Conservation (phyloP, 1,139 yeast species). For the Debaryomycetaceae sp. region DNA sequence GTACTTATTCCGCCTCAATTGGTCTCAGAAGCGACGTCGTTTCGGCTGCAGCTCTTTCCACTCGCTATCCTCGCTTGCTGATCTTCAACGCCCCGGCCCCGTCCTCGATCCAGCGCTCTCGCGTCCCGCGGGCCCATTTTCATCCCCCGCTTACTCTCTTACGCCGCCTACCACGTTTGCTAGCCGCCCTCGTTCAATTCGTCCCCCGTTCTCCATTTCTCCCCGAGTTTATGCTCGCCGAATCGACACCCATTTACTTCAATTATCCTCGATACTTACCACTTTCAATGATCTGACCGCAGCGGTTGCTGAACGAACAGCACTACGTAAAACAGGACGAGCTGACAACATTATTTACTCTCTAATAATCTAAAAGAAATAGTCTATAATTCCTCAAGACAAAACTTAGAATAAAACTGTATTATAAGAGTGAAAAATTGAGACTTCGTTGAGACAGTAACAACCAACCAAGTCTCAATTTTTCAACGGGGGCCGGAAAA, state of each 20-base stretch:
- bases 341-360: conserved; percentile 61
- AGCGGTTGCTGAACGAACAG: conserved; percentile 73
- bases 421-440: conserved; percentile 3
- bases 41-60: neutral
- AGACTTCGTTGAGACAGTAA: conserved; percentile 5
- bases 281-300: conserved; percentile 61
- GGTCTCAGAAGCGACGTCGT: neutral
- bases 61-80: neutral
- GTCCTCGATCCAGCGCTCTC: neutral
- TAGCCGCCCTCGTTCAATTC: no score
- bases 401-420: conserved; percentile 1
- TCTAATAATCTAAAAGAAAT: conserved; percentile 8
- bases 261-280: conserved; percentile 43
- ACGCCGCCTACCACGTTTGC: no score
- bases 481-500: conserved; percentile 6
- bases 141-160: no score
- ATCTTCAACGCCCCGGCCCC: neutral
- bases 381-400: conserved; percentile 8
- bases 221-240: no score
- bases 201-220: no score
- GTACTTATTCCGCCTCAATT: conserved; percentile 10
- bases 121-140: no score
- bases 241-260: neutral
- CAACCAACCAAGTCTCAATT: conserved; percentile 7
- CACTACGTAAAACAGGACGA: conserved; percentile 80